Percentiles rank a stretch among this genome's conserved stretches.
Conservation (phyloP, 768 basidiomycete genomes). For the Mrakia blollopis region DNA sequence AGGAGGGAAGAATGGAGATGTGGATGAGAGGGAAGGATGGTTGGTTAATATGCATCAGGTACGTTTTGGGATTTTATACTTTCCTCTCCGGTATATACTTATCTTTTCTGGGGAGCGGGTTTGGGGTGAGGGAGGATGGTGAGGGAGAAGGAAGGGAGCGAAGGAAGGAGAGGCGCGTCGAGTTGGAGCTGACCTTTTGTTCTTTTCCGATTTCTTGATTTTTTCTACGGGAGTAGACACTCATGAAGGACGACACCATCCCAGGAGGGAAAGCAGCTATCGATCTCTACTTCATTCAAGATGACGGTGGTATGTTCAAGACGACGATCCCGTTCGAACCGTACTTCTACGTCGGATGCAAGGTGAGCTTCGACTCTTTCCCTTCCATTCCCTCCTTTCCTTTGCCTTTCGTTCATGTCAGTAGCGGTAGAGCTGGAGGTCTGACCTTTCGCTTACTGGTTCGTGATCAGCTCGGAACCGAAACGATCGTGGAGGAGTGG, state of each 20-base stretch:
- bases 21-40: conserved; percentile 73
- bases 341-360: conserved; percentile 88
- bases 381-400: too few species aligned
- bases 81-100: too few species aligned
- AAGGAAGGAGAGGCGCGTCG: neutral
- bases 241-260: conserved; percentile 79
- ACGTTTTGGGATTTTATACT: conserved; percentile 43
- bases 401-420: too few species aligned
- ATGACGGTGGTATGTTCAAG: conserved; percentile 95
- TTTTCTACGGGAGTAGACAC: conserved; percentile 53
- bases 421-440: too few species aligned
- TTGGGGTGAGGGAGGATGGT: neutral
- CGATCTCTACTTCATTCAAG: conserved; percentile 95
- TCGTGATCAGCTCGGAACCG: conserved; percentile 76
- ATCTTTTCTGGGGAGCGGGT: neutral
- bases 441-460: too few species aligned
- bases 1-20: conserved; percentile 48
- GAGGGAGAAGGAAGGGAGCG: neutral
- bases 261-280: conserved; percentile 82
- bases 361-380: conserved; percentile 60
- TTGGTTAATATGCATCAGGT: conserved; percentile 98
- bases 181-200: neutral
- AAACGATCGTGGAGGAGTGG: conserved; percentile 92
- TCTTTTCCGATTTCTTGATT: neutral
- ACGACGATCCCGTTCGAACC: conserved; percentile 87